Conservation (phyloP, 2,329 filamentous ascomycete species). For the Pseudocercospora ulei region DNA sequence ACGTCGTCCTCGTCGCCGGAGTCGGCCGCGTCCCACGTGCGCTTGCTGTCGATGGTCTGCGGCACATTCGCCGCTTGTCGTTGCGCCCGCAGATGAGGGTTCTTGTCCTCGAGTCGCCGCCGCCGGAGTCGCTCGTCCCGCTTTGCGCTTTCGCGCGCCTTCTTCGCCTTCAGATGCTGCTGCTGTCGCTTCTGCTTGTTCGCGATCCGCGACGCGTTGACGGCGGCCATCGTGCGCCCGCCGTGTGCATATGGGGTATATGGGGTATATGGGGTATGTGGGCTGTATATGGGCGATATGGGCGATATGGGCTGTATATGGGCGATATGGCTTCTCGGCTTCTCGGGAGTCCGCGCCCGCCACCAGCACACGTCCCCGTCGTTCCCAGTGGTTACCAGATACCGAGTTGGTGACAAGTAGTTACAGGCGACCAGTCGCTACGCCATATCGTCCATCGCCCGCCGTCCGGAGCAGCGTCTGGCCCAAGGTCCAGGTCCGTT, state of each 20-base stretch:
- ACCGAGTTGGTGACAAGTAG: constrained; percentile 63
- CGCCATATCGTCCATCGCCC: constrained; percentile 29
- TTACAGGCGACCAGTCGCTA: constrained; percentile 45
- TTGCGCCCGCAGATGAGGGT: constrained; percentile 64
- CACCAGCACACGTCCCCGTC: too few relatives aligned
- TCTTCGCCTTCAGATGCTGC: constrained; percentile 72
- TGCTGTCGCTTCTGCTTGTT: constrained; percentile 65
- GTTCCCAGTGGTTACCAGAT: too few relatives aligned
- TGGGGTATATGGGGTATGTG: too few relatives aligned
- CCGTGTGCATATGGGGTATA: not conserved
- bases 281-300: too few relatives aligned
- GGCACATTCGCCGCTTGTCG: constrained; percentile 71
- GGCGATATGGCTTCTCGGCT: too few relatives aligned
- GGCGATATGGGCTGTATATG: too few relatives aligned
- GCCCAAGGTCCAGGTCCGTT: too few relatives aligned
- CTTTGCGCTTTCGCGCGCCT: constrained; percentile 60
- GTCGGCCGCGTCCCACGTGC: constrained; percentile 63
- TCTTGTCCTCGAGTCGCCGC: constrained; percentile 74
- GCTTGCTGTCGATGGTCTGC: constrained; percentile 72
- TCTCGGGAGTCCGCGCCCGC: too few relatives aligned
- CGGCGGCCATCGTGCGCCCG: constrained; percentile 25
- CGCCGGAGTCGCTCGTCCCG: constrained; percentile 67
- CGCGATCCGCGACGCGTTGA: constrained; percentile 30
- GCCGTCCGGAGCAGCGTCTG: constrained; percentile 4
- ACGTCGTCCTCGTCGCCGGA: constrained; percentile 37